Conservation (phyloP, 2,329 filamentous ascomycete species). For the Hymenoscyphus repandus region DNA sequence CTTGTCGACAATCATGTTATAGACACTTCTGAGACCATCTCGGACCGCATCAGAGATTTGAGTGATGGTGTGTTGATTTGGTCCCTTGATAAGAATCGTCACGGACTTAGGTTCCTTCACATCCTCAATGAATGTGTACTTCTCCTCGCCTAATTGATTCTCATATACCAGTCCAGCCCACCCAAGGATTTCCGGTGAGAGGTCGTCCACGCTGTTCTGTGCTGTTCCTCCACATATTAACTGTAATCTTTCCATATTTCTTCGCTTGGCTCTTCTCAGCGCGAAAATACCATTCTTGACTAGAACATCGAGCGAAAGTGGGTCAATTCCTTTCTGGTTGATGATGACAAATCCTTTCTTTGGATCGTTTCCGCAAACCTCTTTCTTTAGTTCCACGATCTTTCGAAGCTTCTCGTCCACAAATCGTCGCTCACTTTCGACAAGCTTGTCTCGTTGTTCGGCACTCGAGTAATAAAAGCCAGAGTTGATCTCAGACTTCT, state of each 20-base stretch:
- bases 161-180: constrained; percentile 98
- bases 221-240: constrained; percentile 85
- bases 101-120: constrained; percentile 99
- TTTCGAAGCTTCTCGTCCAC: constrained; percentile 95
- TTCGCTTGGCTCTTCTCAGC: constrained; percentile 87
- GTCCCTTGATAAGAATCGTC: constrained; percentile 95
- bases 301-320: constrained; percentile 87
- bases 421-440: constrained; percentile 93
- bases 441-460: constrained; percentile 94
- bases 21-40: constrained; percentile 90
- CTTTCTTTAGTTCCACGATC: constrained; percentile 97
- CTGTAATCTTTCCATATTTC: constrained; percentile 98
- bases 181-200: constrained; percentile 80
- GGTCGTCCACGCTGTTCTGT: constrained; percentile 94
- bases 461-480: constrained; percentile 98
- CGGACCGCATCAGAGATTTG: constrained; percentile 96
- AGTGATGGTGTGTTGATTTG: constrained; percentile 92
- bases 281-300: constrained; percentile 98
- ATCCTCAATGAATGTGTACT: constrained; percentile 97
- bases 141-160: constrained; percentile 96
- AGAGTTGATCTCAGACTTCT: constrained; percentile 99
- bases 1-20: constrained; percentile 99
- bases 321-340: constrained; percentile 99
- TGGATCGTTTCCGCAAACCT: constrained; percentile 87
- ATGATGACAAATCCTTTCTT: constrained; percentile 97